phyloP scores from a whole-genome alignment of 805 yeast genomes.

The Ogataea siamensis region DNA sequence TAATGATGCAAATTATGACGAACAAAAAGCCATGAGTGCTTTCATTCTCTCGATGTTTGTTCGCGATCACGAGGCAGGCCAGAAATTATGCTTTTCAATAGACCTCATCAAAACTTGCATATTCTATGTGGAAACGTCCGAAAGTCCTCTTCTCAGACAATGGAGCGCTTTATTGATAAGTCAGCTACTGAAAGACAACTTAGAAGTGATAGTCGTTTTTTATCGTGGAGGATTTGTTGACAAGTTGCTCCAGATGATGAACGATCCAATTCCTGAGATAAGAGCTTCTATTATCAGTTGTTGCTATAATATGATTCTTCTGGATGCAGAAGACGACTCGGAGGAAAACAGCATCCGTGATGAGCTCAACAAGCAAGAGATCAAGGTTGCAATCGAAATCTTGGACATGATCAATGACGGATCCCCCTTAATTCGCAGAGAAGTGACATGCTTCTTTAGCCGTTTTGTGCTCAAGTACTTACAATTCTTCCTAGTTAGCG shows the following conservation, averaged over 20 bases:
- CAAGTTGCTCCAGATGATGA: conserved; percentile 54
- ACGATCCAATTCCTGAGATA: conserved; percentile 94
- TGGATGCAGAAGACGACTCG: conserved; percentile 47
- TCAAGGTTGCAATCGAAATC: conserved; percentile 65
- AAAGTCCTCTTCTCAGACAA: conserved; percentile 82
- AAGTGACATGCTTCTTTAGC: conserved; percentile 74
- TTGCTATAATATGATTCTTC: conserved; percentile 53
- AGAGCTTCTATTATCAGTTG: conserved; percentile 80
- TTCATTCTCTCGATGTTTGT: conserved; percentile 84
- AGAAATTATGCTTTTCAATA: conserved; percentile 70
- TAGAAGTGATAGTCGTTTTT: conserved; percentile 72
- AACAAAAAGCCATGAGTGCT: conserved; percentile 94
- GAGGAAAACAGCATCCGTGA: conserved; percentile 15
- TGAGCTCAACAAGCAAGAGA: conserved; percentile 64
- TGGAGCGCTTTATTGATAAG: conserved; percentile 85
- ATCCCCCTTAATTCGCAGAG: conserved; percentile 83
- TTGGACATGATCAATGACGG: conserved; percentile 78
- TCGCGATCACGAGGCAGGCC: conserved; percentile 76
- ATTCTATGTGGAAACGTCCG: conserved; percentile 64
- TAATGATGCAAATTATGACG: conserved; percentile 56
- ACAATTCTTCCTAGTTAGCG: conserved; percentile 79
- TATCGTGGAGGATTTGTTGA: conserved; percentile 61
- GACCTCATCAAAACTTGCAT: conserved; percentile 70
- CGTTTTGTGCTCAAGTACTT: conserved; percentile 67
- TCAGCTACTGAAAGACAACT: conserved; percentile 68